These are phyloP conservation scores for Microcera coccophila DNA, from an alignment of 2,329 filamentous ascomycete species.

Conservation along the genomic window DNA sequence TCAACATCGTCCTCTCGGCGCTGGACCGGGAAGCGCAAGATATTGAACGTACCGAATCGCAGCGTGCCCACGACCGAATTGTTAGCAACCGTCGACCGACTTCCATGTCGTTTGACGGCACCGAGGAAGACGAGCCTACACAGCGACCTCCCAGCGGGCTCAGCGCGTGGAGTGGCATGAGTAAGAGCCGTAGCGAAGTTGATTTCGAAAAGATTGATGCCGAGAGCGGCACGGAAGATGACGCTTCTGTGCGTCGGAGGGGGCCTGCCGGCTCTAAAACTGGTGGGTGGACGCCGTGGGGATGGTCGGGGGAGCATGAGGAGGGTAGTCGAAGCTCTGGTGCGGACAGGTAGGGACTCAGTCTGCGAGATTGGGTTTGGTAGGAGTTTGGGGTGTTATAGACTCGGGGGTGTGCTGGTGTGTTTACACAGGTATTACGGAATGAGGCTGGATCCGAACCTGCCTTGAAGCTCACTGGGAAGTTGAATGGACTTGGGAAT, in stretches of 20 bases:
- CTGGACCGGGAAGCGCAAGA: conserved; percentile 74
- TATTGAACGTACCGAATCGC: conserved; percentile 42
- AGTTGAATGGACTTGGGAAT: too few species aligned
- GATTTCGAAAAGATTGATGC: conserved; percentile 89
- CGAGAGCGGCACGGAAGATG: conserved; percentile 61
- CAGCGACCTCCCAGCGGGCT: conserved; percentile 47
- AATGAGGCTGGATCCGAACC: too few species aligned
- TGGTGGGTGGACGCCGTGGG: conserved; percentile 47
- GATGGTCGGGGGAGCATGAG: conserved; percentile 33
- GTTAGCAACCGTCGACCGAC: conserved; percentile 18
- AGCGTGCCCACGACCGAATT: conserved; percentile 22
- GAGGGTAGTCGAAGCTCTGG: conserved; percentile 35
- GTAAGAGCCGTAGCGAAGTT: conserved; percentile 78
- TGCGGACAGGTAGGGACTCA: conserved; percentile 34
- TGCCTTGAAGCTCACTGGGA: too few species aligned
- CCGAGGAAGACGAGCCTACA: conserved; percentile 31
- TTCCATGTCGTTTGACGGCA: conserved; percentile 25
- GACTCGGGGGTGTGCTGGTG: background rate
- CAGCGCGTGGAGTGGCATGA: conserved; percentile 54
- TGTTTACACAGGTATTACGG: background rate
- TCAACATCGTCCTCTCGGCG: conserved; percentile 69
- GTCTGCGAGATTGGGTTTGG: conserved; percentile 16
- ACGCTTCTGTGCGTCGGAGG: conserved; percentile 35
- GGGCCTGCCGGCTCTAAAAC: conserved; percentile 17
- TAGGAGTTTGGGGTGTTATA: conserved; percentile 28